A percentile compares a stretch with the other conserved stretches of the same genome.
Conservation (phyloP, 2,329 filamentous ascomycete species). For the Arthroderma uncinatum region DNA sequence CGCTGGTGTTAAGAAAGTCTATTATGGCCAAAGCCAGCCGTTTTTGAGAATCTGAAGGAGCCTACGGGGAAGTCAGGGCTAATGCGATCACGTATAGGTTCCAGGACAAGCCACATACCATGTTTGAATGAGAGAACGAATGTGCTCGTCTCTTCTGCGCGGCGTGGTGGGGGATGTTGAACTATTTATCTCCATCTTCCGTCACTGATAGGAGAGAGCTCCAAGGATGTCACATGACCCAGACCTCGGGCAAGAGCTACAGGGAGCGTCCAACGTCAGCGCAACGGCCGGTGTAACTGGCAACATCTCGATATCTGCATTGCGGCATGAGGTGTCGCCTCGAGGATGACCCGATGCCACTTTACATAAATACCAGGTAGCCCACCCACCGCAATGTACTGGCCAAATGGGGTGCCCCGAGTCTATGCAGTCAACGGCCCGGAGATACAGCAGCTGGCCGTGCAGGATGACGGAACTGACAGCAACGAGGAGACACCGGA, state of each 20-base stretch:
- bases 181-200: not conserved
- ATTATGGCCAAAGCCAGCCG: slow-evolving; percentile 94
- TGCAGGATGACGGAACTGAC: slow-evolving; percentile 18
- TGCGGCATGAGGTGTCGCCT: slow-evolving; percentile 14
- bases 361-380: slow-evolving; percentile 18
- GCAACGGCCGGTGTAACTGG: not conserved
- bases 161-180: not conserved
- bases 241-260: no score
- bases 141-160: not conserved
- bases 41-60: slow-evolving; percentile 52
- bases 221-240: not conserved
- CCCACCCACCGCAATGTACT: slow-evolving; percentile 37
- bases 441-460: slow-evolving; percentile 23
- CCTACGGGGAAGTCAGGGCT: slow-evolving; percentile 18
- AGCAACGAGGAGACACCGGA: slow-evolving; percentile 37
- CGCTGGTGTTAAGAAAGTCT: slow-evolving; percentile 78
- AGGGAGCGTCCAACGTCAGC: not conserved
- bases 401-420: slow-evolving; percentile 41
- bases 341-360: slow-evolving; percentile 31
- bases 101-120: not conserved
- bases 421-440: slow-evolving; percentile 40
- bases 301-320: not conserved
- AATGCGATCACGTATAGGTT: not conserved
- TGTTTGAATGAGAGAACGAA: not conserved
- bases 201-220: not conserved